These are phyloP conservation scores for Aspergillus unguis DNA, from an alignment of 2,329 filamentous ascomycete species.

Conservation along the genomic window DNA sequence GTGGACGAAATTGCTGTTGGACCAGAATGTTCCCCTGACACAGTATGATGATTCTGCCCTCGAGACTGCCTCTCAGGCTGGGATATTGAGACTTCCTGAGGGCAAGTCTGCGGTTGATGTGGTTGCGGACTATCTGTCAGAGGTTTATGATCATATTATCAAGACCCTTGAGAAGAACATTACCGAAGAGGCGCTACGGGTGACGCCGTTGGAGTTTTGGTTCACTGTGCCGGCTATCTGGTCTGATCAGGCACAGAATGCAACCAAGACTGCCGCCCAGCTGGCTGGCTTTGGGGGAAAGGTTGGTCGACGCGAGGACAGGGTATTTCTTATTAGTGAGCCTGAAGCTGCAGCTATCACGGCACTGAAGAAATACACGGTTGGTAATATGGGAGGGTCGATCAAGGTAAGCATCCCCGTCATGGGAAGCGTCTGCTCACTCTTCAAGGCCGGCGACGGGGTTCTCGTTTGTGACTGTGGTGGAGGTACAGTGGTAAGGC, in stretches of 20 bases:
- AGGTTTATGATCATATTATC: slow-evolving; percentile 21
- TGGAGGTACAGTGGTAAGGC: slow-evolving; percentile 25
- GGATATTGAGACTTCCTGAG: slow-evolving; percentile 19
- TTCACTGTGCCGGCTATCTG: slow-evolving; percentile 32
- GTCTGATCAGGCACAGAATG: slow-evolving; percentile 24
- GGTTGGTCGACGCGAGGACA: slow-evolving; percentile 2
- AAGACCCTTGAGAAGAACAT: slow-evolving; percentile 16
- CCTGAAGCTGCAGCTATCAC: slow-evolving; percentile 24
- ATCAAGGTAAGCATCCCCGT: neutral
- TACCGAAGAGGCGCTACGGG: slow-evolving; percentile 11
- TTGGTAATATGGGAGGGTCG: neutral
- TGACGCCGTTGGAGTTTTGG: slow-evolving; percentile 21
- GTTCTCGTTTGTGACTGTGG: slow-evolving; percentile 28
- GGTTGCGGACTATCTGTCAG: slow-evolving; percentile 22
- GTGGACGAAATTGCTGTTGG: slow-evolving; percentile 32
- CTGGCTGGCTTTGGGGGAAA: slow-evolving; percentile 11
- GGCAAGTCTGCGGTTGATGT: slow-evolving; percentile 22
- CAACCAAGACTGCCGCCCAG: slow-evolving; percentile 13
- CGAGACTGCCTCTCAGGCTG: slow-evolving; percentile 4
- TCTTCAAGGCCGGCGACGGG: neutral
- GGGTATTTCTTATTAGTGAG: slow-evolving; percentile 18
- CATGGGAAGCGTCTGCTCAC: neutral
- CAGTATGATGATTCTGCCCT: slow-evolving; percentile 21
- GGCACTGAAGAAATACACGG: slow-evolving; percentile 9
- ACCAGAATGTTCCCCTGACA: slow-evolving; percentile 13